Evolutionary conservation across 1,284 basidiomycete species (phyloP), one percentile per base, ranked within the genome.

Genomic region (Rhodotorula sp.): DNA sequence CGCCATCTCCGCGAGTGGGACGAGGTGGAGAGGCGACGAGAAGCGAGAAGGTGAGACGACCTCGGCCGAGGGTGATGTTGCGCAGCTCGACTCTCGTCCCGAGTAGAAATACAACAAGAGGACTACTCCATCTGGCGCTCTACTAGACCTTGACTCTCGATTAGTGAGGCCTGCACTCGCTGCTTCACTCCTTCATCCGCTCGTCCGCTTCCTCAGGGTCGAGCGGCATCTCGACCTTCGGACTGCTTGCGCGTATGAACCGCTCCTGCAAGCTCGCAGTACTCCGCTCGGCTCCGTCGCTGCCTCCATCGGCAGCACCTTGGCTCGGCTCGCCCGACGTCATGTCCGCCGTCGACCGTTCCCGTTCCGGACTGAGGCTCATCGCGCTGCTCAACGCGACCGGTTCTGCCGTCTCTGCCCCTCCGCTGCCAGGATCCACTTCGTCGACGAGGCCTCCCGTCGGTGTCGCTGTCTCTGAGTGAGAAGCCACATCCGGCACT

Each of bases 381-480:
- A 64, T 65, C 15, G 68, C 65, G 21, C 56, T 48, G n/a, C 62
- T 67, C 1, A 76, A 39, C 21, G 68, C 73, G 20, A 76, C 67
- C 5, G 75, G 75, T 20, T 67, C 70, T 3, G 51, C 64, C n/a
- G 62, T 62, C 57, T 76, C 75, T 21, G 12, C 34, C 15, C 65
- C 65, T 10, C 75, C 75, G 20, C 58, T 63, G 2, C 75, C 75
- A 0, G 70, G 73, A 56, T 76, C 75, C 2, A 76, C 75, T 43
- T 76, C 75, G 54, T 76, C 75, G 1, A 76, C 75, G 18, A 76
- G 39, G 20, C 75, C 75, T 23, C 75, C 75, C 3, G 75, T 74
- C 7, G 75, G 75, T 0, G 75, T 76, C 16, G 68, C 29, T 4
- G 72, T 76, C 6, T 63, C 47, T 1, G 52, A 14, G 2, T 15